phyloP scores from a whole-genome alignment of 306 rosid species.

The Acmispon strigosus region DNA sequence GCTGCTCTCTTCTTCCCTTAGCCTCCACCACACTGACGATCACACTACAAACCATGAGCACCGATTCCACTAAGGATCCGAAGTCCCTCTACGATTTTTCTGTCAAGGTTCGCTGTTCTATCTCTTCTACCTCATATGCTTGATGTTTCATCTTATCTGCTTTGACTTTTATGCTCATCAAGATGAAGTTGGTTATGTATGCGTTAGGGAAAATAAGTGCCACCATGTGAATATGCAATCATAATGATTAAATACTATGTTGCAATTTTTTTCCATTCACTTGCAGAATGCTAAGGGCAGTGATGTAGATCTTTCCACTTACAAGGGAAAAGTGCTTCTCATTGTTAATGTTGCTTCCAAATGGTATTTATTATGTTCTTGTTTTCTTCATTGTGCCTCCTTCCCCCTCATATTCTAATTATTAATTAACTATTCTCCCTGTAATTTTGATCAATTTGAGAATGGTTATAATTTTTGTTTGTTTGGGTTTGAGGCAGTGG shows the following conservation, averaged over 20 bases:
- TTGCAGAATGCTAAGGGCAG: slow-evolving; percentile 70
- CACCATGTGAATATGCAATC: background rate
- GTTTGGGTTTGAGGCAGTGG: slow-evolving; percentile 51
- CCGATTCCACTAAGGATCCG: slow-evolving; percentile 26
- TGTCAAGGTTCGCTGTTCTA: slow-evolving; percentile 35
- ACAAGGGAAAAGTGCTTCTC: slow-evolving; percentile 67
- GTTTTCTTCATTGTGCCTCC: background rate
- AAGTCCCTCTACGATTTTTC: slow-evolving; percentile 38
- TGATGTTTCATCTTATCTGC: background rate
- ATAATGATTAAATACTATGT: background rate
- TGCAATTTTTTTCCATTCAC: background rate
- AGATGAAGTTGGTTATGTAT: background rate
- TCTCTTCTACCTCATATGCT: background rate
- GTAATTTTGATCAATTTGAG: background rate
- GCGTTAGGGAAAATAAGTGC: background rate
- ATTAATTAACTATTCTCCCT: background rate
- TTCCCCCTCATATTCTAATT: background rate
- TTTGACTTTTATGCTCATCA: background rate
- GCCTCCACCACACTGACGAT: background rate
- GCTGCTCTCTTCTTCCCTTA: background rate
- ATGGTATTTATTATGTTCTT: slow-evolving; percentile 39
- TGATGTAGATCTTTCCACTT: slow-evolving; percentile 50
- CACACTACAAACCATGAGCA: background rate
- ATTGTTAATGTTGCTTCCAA: slow-evolving; percentile 91
- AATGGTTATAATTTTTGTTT: slow-evolving; percentile 3